These are phyloP conservation scores for Ceratobasidium theobromae DNA, from an alignment of 1,284 basidiomycete genomes.

Conservation along the genomic window DNA sequence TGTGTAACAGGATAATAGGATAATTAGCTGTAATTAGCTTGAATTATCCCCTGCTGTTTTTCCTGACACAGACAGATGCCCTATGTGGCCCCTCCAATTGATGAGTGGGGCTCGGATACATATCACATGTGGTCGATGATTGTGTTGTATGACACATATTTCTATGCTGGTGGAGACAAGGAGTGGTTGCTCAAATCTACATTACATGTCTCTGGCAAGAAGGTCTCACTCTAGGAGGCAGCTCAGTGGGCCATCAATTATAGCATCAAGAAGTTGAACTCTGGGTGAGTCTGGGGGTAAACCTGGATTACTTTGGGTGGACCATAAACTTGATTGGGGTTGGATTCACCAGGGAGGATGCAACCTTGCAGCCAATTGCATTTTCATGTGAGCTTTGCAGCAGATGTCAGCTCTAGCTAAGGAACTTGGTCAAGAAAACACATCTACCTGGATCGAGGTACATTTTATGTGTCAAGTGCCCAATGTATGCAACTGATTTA, in stretches of 20 bases:
- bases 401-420: not conserved
- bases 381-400: conserved; percentile 3
- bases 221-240: conserved; percentile 11
- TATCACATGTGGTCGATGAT: conserved; percentile 30
- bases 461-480: not conserved
- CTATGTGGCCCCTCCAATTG: conserved; percentile 19
- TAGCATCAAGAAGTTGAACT: conserved; percentile 12
- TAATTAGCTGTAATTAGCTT: too few relatives aligned
- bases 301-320: conserved; percentile 21
- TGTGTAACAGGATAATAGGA: too few relatives aligned
- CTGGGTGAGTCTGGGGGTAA: conserved; percentile 1
- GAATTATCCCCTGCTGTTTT: too few relatives aligned
- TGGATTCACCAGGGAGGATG: conserved; percentile 22
- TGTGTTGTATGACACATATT: conserved; percentile 22
- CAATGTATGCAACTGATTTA: not conserved
- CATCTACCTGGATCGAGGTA: not conserved
- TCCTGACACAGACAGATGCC: conserved; percentile 31
- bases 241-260: conserved; percentile 7
- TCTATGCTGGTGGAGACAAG: conserved; percentile 17
- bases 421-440: not conserved
- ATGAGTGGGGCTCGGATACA: conserved; percentile 29
- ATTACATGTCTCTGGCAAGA: conserved; percentile 4
- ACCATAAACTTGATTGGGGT: conserved; percentile 27
- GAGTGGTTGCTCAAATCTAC: conserved; percentile 7
- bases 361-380: conserved; percentile 24